phyloP scores from a whole-genome alignment of 371 early-diverging fungal species.

The Circinella umbellata region DNA sequence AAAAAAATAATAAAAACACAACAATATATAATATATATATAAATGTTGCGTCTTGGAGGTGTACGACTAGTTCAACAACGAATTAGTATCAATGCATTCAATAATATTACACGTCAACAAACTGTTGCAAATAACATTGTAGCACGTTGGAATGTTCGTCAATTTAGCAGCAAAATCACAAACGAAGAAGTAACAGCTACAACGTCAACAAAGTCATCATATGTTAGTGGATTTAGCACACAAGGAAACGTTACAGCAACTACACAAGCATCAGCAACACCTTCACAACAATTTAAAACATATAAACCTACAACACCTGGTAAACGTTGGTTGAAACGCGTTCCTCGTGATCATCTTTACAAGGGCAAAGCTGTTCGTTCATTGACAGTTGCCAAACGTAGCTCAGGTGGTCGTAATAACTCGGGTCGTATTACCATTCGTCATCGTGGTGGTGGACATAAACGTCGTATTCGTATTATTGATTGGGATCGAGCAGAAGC shows the following conservation, averaged over 20 bases:
- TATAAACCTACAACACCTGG: conserved; percentile 93
- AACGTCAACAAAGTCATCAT: neutral
- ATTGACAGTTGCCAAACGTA: conserved; percentile 84
- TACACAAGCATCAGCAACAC: conserved; percentile 33
- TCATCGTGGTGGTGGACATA: conserved; percentile 96
- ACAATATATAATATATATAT: neutral
- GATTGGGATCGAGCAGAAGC: conserved; percentile 84
- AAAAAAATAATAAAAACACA: neutral
- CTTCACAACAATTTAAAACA: conserved; percentile 79
- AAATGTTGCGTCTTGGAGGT: conserved; percentile 7
- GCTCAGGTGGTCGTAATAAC: conserved; percentile 90
- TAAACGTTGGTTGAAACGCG: conserved; percentile 84
- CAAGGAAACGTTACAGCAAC: conserved; percentile 36
- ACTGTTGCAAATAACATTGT: neutral
- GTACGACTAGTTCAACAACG: neutral
- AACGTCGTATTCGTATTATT: conserved; percentile 84
- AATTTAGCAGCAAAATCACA: conserved; percentile 5
- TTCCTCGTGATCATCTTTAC: conserved; percentile 90
- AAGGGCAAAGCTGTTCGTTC: conserved; percentile 87
- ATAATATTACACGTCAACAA: neutral
- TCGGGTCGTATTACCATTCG: conserved; percentile 92
- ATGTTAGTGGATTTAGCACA: conserved; percentile 48
- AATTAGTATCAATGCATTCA: neutral
- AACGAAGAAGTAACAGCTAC: neutral
- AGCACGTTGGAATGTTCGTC: conserved; percentile 2